Percentiles rank a stretch among this genome's conserved stretches.
phyloP scores from a whole-genome alignment of 2,329 filamentous ascomycete genomes.

The Arthrinium puccinioides region DNA sequence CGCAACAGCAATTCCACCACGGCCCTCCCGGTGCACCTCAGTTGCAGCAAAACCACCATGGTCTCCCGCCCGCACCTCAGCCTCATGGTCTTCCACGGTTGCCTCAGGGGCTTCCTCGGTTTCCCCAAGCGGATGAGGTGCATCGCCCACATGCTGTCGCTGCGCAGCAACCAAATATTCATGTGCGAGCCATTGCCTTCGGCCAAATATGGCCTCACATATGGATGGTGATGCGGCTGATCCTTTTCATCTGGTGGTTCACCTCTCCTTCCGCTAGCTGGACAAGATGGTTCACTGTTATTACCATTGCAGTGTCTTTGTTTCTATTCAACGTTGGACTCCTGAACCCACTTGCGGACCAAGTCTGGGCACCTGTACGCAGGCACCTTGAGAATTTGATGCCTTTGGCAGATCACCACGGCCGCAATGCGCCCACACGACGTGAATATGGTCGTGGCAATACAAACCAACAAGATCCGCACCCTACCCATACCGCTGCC shows the following conservation, averaged over 20 bases:
- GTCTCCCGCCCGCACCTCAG: no score
- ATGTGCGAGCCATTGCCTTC: constrained; percentile 26
- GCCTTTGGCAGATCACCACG: constrained; percentile 36
- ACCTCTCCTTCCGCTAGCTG: constrained; percentile 51
- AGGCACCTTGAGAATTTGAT: constrained; percentile 54
- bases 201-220: constrained; percentile 51
- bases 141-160: constrained; percentile 20
- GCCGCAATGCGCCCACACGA: constrained; percentile 17
- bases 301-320: constrained; percentile 44
- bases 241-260: constrained; percentile 58
- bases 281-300: constrained; percentile 50
- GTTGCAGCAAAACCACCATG: no score
- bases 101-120: no score
- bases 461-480: constrained; percentile 13
- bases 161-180: constrained; percentile 17
- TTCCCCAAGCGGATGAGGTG: no score
- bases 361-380: constrained; percentile 48
- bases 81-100: constrained; percentile 10
- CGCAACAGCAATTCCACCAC: no score
- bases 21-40: no score
- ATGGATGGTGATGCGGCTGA: constrained; percentile 52
- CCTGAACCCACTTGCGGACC: constrained; percentile 47
- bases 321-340: constrained; percentile 55
- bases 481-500: constrained; percentile 46
- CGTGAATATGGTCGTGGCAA: constrained; percentile 21